Base-by-base conservation (phyloP, 768 basidiomycete genomes). In the Agrocybe praecox region DNA sequence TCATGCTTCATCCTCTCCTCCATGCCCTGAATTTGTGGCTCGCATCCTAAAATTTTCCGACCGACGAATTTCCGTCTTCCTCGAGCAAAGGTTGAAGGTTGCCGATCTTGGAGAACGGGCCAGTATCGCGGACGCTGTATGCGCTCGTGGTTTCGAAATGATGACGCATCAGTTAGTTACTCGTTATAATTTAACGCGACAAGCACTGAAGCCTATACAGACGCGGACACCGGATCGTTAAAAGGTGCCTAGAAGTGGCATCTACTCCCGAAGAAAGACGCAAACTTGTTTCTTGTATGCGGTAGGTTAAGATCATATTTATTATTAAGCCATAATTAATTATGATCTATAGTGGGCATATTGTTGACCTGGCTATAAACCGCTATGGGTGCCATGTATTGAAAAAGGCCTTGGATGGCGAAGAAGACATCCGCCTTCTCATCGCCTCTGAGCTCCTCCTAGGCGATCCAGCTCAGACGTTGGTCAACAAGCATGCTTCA, bases 181-280 rank as follows among this genome's bases (percentile, higher is more conserved):
- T 34, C 17, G 18, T 18, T 59, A 52, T 33, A 6, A 3, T 46
- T 58, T 49, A 59, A 44, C 15, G n/a, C 55, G 46, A 36, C 33
- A 50, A n/a, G n/a, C 24, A n/a, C 46, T 53, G 47, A 58, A 42
- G 33, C 47, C 49, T 46, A 48, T 21, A 53, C 54, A 91, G 92
- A n/a, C 94, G 94, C 61, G 92, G 92, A 1, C 94, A 94, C 65
- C 93, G 92, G 92, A 91, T 91, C 0, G 92, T 94, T 36, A 92
- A 94, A 69, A 78, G 92, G 55, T 94, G 92, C 68, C 75, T 94
- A 4, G 92, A 94, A 65, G 89, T 89, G 0, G 90, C 90, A 48
- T 82, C 88, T 17, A 88, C 81, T 34, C 69, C 79, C 19, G 89
- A 91, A 42, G 92, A 94, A 66, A 75, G 89, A 58, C 78, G 88